A percentile compares a stretch with the other conserved stretches of the same genome.
These are phyloP conservation scores for Verticillium klebahnii DNA, from an alignment of 2,329 filamentous ascomycete species.

Conservation along the genomic window DNA sequence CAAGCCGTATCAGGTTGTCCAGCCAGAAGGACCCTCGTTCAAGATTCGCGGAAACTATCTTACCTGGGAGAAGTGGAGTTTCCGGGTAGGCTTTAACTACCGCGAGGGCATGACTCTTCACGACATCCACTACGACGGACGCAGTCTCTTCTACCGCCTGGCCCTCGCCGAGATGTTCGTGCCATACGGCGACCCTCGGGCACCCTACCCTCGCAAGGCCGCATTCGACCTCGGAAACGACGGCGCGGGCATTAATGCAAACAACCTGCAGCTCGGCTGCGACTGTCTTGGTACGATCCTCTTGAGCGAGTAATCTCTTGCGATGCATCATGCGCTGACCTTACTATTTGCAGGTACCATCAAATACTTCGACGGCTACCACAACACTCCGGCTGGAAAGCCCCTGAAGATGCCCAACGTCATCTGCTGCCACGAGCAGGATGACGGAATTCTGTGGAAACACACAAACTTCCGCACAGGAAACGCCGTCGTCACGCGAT, in stretches of 20 bases:
- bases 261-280: constrained; percentile 40
- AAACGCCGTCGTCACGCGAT: constrained; percentile 45
- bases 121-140: constrained; percentile 49
- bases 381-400: constrained; percentile 41
- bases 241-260: constrained; percentile 40
- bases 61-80: constrained; percentile 46
- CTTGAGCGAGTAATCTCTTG: not conserved
- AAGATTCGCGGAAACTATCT: constrained; percentile 39
- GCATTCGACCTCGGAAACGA: constrained; percentile 42
- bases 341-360: not conserved
- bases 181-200: constrained; percentile 61
- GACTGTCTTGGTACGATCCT: constrained; percentile 37
- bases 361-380: constrained; percentile 37
- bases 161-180: constrained; percentile 54
- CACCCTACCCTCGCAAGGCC: constrained; percentile 50
- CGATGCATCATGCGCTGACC: not conserved
- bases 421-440: constrained; percentile 51
- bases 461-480: constrained; percentile 40
- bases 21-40: constrained; percentile 32
- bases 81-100: constrained; percentile 45
- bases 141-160: constrained; percentile 51
- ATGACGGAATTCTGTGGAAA: constrained; percentile 39
- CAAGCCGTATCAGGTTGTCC: constrained; percentile 31
- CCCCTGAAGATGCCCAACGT: constrained; percentile 39
- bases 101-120: constrained; percentile 45